Evolutionary conservation across 1,284 basidiomycete genomes (phyloP), one percentile per base, ranked within the genome.

Genomic region (Bjerkandera adusta): DNA sequence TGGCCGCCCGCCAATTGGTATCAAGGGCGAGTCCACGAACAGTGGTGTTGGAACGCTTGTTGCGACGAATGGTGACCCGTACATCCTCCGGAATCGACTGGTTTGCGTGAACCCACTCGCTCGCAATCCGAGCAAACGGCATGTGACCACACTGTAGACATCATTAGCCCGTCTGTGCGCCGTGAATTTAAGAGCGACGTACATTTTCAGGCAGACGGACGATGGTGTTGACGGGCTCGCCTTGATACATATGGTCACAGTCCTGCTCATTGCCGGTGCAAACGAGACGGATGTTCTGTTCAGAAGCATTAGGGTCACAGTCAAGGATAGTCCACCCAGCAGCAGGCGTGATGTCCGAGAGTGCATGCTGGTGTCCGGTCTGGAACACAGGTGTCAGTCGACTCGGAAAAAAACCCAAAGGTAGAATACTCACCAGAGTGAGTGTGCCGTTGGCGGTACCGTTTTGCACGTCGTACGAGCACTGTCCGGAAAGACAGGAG

Each of bases 51-150:
- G n/a, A 49, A 4, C 63, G 10, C n/a, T 26, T 24, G 20, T 25
- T 68, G 13, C 68, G 62, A 34, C 67, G 64, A n/a, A 55, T 53
- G 18, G 76, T 49, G 20, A 61, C 57, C 2, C 52, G 42, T 2
- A 61, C 59, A 26, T 72, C 48, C 32, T 53, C 41, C 0, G 76
- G 75, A 16, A 78, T 59, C 3, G 68, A 64, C 55, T 79, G 77
- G 52, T 68, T 53, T 21, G 63, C 55, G 5, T 72, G 60, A 10
- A 67, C 56, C 65, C 65, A 71, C 3, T 70, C 62, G 5, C 60
- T 62, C 0, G 73, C 68, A n/a, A 81, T 68, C 6, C 75, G 67
- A 1, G 76, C 77, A 54, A 81, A 81, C 0, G 77, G 70, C 46
- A 63, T 68, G 36, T 57, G 54, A 12, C 73, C 74, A 48, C 77